Evolutionary conservation across 73 alveolate species (phyloP).

Genomic region (Paramecium sonneborni): DNA sequence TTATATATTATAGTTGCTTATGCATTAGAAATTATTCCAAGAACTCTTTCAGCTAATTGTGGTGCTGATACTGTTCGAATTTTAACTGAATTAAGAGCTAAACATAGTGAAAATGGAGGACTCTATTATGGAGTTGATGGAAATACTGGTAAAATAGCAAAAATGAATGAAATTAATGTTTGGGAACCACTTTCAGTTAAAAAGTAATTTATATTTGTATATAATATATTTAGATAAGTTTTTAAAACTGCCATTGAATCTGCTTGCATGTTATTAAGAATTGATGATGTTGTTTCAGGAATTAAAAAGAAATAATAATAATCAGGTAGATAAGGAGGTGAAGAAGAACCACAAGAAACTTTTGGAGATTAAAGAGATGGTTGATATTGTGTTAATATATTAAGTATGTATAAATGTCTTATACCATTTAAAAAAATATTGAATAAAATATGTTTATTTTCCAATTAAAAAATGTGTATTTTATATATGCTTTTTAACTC

Average conservation of each 20-base stretch:
- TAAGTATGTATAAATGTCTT: not conserved
- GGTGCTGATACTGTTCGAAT: slow-evolving; percentile 99
- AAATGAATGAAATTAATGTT: slow-evolving; percentile 91
- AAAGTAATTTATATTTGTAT: not conserved
- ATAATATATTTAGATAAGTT: slow-evolving; percentile 71
- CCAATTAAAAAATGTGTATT: not conserved
- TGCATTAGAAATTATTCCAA: slow-evolving; percentile 98
- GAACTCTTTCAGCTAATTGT: slow-evolving; percentile 95
- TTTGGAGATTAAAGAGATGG: slow-evolving; percentile 72
- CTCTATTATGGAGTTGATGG: slow-evolving; percentile 97
- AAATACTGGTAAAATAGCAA: slow-evolving; percentile 94
- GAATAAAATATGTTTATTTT: too few species aligned
- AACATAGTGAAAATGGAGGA: slow-evolving; percentile 87
- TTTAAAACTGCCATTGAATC: slow-evolving; percentile 93
- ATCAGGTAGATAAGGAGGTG: slow-evolving; percentile 50
- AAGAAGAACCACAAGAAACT: slow-evolving; percentile 52
- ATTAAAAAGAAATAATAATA: slow-evolving; percentile 82
- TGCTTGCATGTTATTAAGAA: slow-evolving; percentile 94
- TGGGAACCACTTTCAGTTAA: slow-evolving; percentile 99
- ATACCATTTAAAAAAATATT: not conserved
- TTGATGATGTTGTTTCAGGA: slow-evolving; percentile 97
- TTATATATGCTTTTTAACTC: too few species aligned
- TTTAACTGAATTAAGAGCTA: slow-evolving; percentile 98
- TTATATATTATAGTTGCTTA: slow-evolving; percentile 79
- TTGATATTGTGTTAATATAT: slow-evolving; percentile 6